Evolutionary conservation across 2,329 filamentous ascomycete genomes (phyloP), one percentile per base, ranked within the genome.

Genomic region (Lojkania enalia): DNA sequence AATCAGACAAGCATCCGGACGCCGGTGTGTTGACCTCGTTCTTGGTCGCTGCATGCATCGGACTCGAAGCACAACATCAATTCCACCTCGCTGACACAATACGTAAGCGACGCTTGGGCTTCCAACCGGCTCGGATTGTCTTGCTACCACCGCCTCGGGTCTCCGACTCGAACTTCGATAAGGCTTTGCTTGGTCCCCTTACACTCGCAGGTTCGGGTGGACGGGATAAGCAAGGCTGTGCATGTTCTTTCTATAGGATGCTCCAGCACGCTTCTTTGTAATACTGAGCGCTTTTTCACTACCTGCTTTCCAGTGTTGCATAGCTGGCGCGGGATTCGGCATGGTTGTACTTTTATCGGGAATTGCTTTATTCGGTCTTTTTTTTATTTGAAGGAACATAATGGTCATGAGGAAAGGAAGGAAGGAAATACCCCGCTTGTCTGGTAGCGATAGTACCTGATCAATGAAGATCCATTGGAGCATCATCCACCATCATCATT

Each of bases 131-230:
- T 35, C 35, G 25, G 46, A 36, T 43, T 31, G 35, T 41, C 46
- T 43, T 51, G 52, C 50, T 54, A 40, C 51, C 54, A 35, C 44
- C 44, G 51, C 49, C 46, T 38, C 35, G 35, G 21, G 20, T 40
- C 44, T 57, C 53, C 61, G 55, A 63, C 55, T 63, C 58, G 61
- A 53, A 41, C 25, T 51, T 46, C 43, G 54, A 50, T 49, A 55
- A 37, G 49, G 46, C 52, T 51, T 58, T 51, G 49, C 54, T 53
- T 39, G 12, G 46, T 49, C 46, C 50, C 58, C 54, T 39, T 23
- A 63, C 64, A 67, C 63, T 43, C 64, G 66, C 66, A 59, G 64
- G 66, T 52, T 59, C 64, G 64, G 59, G 65, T 68, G 60, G 51
- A 63, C 44, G 61, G 59, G 61, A 58, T 52, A 31, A 46, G 49